Percentiles rank a stretch among this genome's conserved stretches.
Conservation (phyloP, 495 filamentous ascomycete species). For the Podospora appendiculata region DNA sequence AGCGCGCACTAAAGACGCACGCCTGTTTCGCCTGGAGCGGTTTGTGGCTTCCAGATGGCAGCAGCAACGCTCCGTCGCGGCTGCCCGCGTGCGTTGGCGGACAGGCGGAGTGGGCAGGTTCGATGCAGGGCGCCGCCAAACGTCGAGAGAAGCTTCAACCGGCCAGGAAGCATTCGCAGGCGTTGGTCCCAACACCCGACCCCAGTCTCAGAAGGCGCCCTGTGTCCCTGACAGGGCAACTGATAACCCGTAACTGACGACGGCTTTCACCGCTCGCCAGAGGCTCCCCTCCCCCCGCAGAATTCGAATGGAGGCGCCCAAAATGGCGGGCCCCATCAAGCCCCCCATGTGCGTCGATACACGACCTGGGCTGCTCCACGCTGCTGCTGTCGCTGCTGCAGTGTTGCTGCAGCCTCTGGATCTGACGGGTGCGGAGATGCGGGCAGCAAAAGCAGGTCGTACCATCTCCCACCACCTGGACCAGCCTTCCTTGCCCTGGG, state of each 20-base stretch:
- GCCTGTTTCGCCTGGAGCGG: too few relatives aligned
- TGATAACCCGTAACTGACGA: not conserved
- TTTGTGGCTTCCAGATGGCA: too few relatives aligned
- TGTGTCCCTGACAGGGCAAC: not conserved
- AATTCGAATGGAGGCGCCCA: not conserved
- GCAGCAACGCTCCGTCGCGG: too few relatives aligned
- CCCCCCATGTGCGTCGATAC: not conserved
- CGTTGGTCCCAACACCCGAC: constrained; percentile 7
- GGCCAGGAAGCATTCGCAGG: constrained; percentile 12
- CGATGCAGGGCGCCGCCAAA: not conserved
- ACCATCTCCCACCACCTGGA: too few relatives aligned
- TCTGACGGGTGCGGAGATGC: too few relatives aligned
- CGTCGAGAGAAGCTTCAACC: constrained; percentile 4
- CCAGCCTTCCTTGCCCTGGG: too few relatives aligned
- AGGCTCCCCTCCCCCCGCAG: not conserved
- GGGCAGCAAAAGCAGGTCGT: too few relatives aligned
- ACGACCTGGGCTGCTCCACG: not conserved
- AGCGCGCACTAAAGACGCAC: too few relatives aligned
- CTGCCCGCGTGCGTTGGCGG: too few relatives aligned
- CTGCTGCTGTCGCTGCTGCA: not conserved
- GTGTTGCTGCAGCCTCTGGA: not conserved
- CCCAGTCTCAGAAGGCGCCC: constrained; percentile 9
- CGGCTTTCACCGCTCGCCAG: not conserved
- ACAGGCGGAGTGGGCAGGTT: too few relatives aligned
- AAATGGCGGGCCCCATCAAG: too few relatives aligned